Conservation (phyloP, 108 stramenopile genomes). For the Licmophora abbreviata region DNA sequence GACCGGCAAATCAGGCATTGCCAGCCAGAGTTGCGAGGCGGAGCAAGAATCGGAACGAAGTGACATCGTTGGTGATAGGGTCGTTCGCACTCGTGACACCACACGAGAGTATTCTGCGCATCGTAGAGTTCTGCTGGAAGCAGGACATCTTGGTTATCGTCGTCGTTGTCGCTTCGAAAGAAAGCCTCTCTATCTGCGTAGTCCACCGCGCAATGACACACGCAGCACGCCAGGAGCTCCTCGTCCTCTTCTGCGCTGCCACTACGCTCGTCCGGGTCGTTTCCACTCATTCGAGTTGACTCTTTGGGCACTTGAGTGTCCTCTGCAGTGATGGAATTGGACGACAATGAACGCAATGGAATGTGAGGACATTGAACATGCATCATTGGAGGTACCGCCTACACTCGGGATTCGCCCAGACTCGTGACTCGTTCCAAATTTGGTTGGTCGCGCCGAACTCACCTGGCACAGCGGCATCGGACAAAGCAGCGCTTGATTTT, state of each 20-base stretch:
- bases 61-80: constrained; percentile 86
- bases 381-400: no score
- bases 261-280: no score
- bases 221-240: constrained; percentile 51
- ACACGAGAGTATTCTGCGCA: constrained; percentile 63
- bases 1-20: constrained; percentile 59
- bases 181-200: constrained; percentile 57
- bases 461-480: no score
- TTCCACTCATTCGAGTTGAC: no score
- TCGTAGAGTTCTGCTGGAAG: constrained; percentile 57
- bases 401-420: no score
- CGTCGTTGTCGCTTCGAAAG: constrained; percentile 33
- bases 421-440: no score
- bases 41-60: constrained; percentile 64
- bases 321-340: no score
- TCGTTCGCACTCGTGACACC: constrained; percentile 77
- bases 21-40: constrained; percentile 75
- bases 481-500: no score
- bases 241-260: constrained; percentile 30
- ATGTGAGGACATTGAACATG: no score
- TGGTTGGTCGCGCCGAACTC: no score
- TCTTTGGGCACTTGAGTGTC: no score
- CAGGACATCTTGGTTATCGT: constrained; percentile 30
- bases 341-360: no score
- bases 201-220: constrained; percentile 78